Base-by-base conservation (phyloP, 1,284 basidiomycete species). In the Malassezia sympodialis region DNA sequence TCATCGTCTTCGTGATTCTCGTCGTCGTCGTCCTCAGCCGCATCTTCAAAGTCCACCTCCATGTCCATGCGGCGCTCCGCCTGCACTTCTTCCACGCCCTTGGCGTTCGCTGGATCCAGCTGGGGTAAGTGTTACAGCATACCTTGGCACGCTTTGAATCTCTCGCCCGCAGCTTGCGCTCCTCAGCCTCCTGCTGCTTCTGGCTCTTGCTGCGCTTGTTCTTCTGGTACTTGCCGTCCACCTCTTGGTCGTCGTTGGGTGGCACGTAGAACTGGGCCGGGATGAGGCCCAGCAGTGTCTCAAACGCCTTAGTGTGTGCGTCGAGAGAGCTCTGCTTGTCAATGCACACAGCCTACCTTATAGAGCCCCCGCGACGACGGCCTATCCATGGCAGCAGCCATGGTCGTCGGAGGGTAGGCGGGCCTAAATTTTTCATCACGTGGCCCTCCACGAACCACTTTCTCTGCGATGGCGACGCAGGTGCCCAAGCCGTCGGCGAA, bases 161-260 rank as follows among this genome's bases (percentile, higher is more conserved):
- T 14, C 59, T 58, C 12, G 58, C 49, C 49, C 58, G 59, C 8
- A 62, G 51, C 53, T 73, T 73, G 39, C 63, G 60, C 47, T 62
- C 61, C n/a, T 60, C 53, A 1, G 65, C 65, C 31, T 69, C 64
- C 41, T 63, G 57, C 45, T 67, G 65, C 32, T 63, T 65, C 53
- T 73, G 66, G 43, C 60, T 61, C 64, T 71, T 68, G 49, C 63
- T 67, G 52, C 62, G 61, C 46, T 67, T 71, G 61, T 71, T 73
- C 60, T 73, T 73, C 56, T 66, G 62, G 62, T 62, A 72, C 49
- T 69, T 68, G 40, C 59, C 54, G 4, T 59, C 61, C 14, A 46
- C 53, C 40, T 63, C 68, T 14, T 65, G 61, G 27, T 61, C 56
- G 21, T 65, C 59, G 12, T 60, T 54, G 26, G 50, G 54, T 19